Evolutionary conservation across 805 yeast species (phyloP).

Genomic region (Monosporozyma yasuniensis): DNA sequence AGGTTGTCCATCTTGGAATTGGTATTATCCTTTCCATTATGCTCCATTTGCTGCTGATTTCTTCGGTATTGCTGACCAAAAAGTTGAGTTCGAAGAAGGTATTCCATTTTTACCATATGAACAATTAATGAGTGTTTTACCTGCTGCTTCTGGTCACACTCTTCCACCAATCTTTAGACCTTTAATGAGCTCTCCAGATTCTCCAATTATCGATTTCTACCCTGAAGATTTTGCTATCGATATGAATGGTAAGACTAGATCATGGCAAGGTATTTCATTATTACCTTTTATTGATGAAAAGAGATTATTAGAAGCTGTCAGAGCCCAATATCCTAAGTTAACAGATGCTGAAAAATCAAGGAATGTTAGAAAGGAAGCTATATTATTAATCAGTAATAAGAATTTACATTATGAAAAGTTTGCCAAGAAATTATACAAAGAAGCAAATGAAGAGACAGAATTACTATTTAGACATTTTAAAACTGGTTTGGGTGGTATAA

Average conservation of each 20-base stretch:
- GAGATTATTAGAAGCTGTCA: slow-evolving; percentile 60
- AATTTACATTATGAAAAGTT: slow-evolving; percentile 40
- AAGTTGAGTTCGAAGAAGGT: slow-evolving; percentile 55
- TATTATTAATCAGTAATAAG: slow-evolving; percentile 55
- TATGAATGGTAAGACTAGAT: slow-evolving; percentile 90
- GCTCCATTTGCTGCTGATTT: slow-evolving; percentile 97
- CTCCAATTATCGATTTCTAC: slow-evolving; percentile 84
- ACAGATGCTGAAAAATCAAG: slow-evolving; percentile 61
- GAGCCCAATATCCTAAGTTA: slow-evolving; percentile 50
- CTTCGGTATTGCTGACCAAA: slow-evolving; percentile 39
- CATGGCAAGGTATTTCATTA: slow-evolving; percentile 91
- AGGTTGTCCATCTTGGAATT: slow-evolving; percentile 97
- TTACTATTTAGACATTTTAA: slow-evolving; percentile 39
- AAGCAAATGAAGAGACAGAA: slow-evolving; percentile 13
- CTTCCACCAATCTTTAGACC: slow-evolving; percentile 75
- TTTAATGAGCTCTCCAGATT: slow-evolving; percentile 67
- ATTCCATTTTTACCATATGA: slow-evolving; percentile 84
- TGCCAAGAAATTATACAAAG: slow-evolving; percentile 27
- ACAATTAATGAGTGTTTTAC: slow-evolving; percentile 89
- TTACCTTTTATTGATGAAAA: slow-evolving; percentile 84
- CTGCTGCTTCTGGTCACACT: slow-evolving; percentile 85
- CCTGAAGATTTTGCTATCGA: slow-evolving; percentile 84
- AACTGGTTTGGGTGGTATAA: slow-evolving; percentile 54
- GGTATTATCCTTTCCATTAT: slow-evolving; percentile 96
- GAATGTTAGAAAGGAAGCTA: slow-evolving; percentile 63